These are phyloP conservation scores for Dendrostoma leiphaemia DNA, from an alignment of 2,329 filamentous ascomycete genomes.

Conservation along the genomic window DNA sequence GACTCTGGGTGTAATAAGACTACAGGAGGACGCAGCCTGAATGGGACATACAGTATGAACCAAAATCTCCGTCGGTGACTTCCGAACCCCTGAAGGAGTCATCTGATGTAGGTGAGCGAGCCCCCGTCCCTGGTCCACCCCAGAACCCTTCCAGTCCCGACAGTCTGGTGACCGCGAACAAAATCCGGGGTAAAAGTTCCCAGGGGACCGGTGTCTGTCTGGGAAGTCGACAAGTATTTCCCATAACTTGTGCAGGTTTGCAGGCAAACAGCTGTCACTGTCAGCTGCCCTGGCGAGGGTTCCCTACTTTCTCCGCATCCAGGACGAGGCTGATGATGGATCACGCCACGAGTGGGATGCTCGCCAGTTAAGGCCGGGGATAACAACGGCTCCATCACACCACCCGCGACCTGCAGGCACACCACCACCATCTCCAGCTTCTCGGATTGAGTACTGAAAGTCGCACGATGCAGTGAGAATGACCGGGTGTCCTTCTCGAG, in stretches of 20 bases:
- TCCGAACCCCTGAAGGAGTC: too few relatives aligned
- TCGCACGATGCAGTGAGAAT: slow-evolving; percentile 3
- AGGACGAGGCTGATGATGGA: neutral
- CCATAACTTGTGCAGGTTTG: neutral
- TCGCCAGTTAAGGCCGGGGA: neutral
- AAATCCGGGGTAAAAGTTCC: slow-evolving; percentile 9
- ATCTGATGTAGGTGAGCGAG: neutral
- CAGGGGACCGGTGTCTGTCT: neutral
- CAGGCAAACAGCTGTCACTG: too few relatives aligned
- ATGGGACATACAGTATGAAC: too few relatives aligned
- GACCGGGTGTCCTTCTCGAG: neutral
- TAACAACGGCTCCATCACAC: slow-evolving; percentile 6
- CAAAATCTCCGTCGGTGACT: too few relatives aligned
- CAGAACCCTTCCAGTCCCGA: slow-evolving; percentile 4
- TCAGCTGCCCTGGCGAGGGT: too few relatives aligned
- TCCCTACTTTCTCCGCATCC: neutral
- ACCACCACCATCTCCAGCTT: slow-evolving; percentile 1
- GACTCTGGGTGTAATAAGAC: too few relatives aligned
- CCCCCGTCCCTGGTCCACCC: neutral
- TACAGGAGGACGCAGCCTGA: too few relatives aligned
- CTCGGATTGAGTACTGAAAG: neutral
- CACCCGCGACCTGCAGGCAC: slow-evolving; percentile 1
- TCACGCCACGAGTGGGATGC: slow-evolving; percentile 20
- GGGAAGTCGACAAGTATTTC: too few relatives aligned
- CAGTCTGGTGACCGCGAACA: slow-evolving; percentile 17